Evolutionary conservation across 163 green algal species (phyloP), one percentile per base, ranked within the genome.

Genomic region (Chloromonas sp.): DNA sequence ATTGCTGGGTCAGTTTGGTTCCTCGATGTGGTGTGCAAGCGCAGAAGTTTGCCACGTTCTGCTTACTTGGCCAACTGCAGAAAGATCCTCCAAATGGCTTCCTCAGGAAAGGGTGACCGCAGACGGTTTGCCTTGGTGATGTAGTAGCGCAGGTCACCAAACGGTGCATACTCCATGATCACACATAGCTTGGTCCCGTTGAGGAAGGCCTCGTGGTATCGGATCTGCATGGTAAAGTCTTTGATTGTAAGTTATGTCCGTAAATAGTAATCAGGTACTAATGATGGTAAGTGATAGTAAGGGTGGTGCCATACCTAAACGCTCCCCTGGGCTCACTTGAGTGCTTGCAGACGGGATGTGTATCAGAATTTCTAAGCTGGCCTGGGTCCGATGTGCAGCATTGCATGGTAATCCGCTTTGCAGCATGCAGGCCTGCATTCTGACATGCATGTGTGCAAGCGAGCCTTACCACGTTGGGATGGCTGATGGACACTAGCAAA

Each of bases 121-220:
- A 85, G 81, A 71, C 81, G 80, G 15, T 36, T 36, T 11, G 13
- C 71, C 71, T 79, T 79, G 71, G 2, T 79, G 71, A 79, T 79
- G 71, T 79, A 79, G 71, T 79, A 79, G 2, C 84, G 81, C 57
- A 97, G 86, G 90, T 97, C 94, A 2, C 94, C 94, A 85, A 93
- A 92, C 3, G 92, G 92, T 0, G 93, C 93, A 83, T 94, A 96
- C 87, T 98, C 94, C 93, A 97, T 97, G 1, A 98, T 93, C 70
- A 97, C 96, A 87, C 93, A 97, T 60, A 98, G 92, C 89, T 91
- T 91, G 88, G 93, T 94, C 82, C 93, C 91, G 79, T 87, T 78
- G 59, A 97, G 86, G 84, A 98, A 98, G 8, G 95, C 92, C 86
- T 98, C 95, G 80, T 98, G 81, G 83, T 93, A 90, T 3, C 88